Evolutionary conservation across 306 rosid genomes (phyloP).

Genomic region (Urtica urens): DNA sequence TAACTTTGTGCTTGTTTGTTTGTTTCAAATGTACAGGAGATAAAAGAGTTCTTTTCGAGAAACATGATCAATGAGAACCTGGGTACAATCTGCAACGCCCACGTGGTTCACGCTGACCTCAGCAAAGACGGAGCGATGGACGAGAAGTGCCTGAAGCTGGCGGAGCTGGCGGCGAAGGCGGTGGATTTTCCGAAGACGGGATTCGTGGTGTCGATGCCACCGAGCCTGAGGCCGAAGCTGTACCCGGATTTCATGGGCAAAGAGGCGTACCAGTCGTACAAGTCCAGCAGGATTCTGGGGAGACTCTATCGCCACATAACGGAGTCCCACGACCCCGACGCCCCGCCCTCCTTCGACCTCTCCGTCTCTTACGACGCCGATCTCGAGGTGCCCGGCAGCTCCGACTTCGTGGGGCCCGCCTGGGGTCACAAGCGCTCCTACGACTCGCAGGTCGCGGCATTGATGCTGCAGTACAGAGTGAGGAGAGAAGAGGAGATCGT

Average conservation of each 20-base stretch:
- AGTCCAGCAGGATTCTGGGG: constrained; percentile 65
- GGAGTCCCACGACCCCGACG: constrained; percentile 45
- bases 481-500: constrained; percentile 78
- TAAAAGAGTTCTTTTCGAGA: constrained; percentile 45
- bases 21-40: constrained; percentile 34
- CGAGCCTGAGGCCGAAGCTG: constrained; percentile 46
- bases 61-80: constrained; percentile 67
- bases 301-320: constrained; percentile 50
- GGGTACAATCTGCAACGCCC: constrained; percentile 80
- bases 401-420: constrained; percentile 51
- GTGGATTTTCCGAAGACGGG: constrained; percentile 94
- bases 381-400: constrained; percentile 44
- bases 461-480: constrained; percentile 68
- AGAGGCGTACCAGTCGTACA: constrained; percentile 51
- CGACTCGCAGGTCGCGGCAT: constrained; percentile 53
- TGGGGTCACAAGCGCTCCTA: constrained; percentile 64
- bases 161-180: constrained; percentile 76
- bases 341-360: constrained; percentile 23
- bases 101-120: constrained; percentile 87
- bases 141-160: constrained; percentile 47
- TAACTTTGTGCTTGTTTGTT: neutral
- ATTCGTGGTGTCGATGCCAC: constrained; percentile 49
- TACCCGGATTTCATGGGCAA: constrained; percentile 96
- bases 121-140: constrained; percentile 65
- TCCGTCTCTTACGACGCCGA: constrained; percentile 48